Percentiles rank a stretch among this genome's conserved stretches.
Evolutionary conservation across 1,284 basidiomycete species (phyloP).

Genomic region (Cryptococcus sp.): DNA sequence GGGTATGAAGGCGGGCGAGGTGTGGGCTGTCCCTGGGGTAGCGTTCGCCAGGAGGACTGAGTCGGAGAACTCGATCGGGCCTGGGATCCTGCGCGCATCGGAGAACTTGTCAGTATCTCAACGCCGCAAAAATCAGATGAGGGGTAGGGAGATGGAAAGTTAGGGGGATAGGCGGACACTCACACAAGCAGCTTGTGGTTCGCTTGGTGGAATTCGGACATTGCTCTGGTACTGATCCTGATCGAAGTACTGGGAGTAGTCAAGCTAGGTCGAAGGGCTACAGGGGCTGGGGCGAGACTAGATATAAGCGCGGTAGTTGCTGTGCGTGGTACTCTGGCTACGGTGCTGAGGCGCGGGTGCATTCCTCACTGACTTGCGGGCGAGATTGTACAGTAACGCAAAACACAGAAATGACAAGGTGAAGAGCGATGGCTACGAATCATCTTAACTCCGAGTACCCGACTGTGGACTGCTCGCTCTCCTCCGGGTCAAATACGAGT

Average conservation of each 20-base stretch:
- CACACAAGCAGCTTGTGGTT: conserved; percentile 54
- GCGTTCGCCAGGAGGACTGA: conserved; percentile 57
- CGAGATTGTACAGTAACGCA: too few species aligned
- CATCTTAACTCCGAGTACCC: neutral
- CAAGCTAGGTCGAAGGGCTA: too few species aligned
- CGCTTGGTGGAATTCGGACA: conserved; percentile 42
- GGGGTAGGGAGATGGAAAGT: conserved; percentile 1
- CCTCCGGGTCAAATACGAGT: too few species aligned
- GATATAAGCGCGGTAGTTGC: neutral
- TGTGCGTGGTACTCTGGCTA: neutral
- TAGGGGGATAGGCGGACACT: conserved; percentile 14
- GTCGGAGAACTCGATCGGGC: conserved; percentile 53
- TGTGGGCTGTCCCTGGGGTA: conserved; percentile 79
- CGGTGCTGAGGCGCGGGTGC: too few species aligned
- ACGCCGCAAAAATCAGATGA: neutral
- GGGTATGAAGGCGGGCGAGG: conserved; percentile 85
- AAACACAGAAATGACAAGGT: neutral
- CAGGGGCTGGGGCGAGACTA: too few species aligned
- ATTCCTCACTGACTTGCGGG: too few species aligned
- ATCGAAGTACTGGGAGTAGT: neutral
- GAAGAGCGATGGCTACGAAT: neutral
- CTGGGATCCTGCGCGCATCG: conserved; percentile 46
- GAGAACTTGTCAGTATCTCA: neutral
- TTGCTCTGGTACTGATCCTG: conserved; percentile 9
- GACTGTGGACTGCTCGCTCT: too few species aligned